Evolutionary conservation across 495 filamentous ascomycete species (phyloP), one percentile per base, ranked within the genome.

Genomic region (Annulohypoxylon bovei): DNA sequence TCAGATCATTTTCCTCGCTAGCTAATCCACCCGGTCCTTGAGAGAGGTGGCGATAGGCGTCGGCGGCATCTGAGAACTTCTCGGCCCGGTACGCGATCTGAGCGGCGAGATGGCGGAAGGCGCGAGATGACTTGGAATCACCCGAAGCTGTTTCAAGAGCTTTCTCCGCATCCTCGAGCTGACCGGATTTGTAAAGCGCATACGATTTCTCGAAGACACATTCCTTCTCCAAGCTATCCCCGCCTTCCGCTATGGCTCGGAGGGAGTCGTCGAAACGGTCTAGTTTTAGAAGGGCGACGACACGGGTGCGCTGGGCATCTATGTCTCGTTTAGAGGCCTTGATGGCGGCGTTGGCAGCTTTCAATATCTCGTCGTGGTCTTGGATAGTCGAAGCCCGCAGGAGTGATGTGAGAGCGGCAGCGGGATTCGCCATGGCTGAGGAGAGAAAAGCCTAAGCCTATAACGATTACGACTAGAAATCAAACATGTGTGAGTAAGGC

Each of bases 191-290:
- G 81, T 98, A 99, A 20, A 97, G 83, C 16, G 92, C 90, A 84
- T 99, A 99, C 3, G 93, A 92, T 77, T 91, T 91, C 80, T 97
- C 95, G 46, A 97, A 79, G 9, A 82, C 73, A 25, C 91, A 94
- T 35, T 76, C 77, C 52, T 89, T 81, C 75, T 91, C 91, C 62
- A 97, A 77, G 54, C 77, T 79, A 70, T 91, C 83, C 33, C 91
- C 92, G 46, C 86, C 90, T 37, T 89, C 87, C 74, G 93, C 88
- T 61, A 98, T 85, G 32, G 88, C 87, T 44, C 88, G 89, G 52
- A 97, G 83, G 22, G 93, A 91, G 81, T 99, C 95, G 18, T 95
- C 91, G 78, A 91, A 98, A 63, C 94, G 93, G 77, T 99, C 96
- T 54, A 98, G 89, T 76, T 96, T 97, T 55, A 98, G 80, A 35